A percentile compares a stretch with the other conserved stretches of the same genome.
Evolutionary conservation across 2,329 filamentous ascomycete genomes (phyloP).

Genomic region (Penicillium olsonii): DNA sequence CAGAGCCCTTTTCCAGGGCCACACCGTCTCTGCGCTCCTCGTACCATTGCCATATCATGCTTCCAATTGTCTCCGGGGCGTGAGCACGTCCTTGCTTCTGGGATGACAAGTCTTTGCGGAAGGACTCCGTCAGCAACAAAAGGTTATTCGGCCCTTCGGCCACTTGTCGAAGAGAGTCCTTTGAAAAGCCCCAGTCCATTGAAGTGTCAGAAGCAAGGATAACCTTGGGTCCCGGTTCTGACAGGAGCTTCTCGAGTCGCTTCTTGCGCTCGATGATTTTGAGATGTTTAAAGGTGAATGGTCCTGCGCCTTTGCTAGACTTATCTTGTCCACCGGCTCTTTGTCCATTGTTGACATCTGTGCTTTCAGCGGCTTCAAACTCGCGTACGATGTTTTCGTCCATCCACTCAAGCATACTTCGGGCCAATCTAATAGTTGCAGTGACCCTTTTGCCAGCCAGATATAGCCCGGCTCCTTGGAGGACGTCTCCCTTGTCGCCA

Average conservation of each 20-base stretch:
- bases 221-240: slow-evolving; percentile 61
- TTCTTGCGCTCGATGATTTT: slow-evolving; percentile 79
- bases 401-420: slow-evolving; percentile 99
- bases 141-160: slow-evolving; percentile 78
- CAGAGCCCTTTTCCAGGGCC: slow-evolving; percentile 56
- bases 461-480: slow-evolving; percentile 64
- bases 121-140: slow-evolving; percentile 79
- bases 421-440: slow-evolving; percentile 84
- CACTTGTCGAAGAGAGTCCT: slow-evolving; percentile 72
- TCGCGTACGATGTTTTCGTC: slow-evolving; percentile 92
- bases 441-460: slow-evolving; percentile 83
- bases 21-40: slow-evolving; percentile 67
- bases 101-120: slow-evolving; percentile 30
- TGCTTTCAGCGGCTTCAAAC: slow-evolving; percentile 67
- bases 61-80: slow-evolving; percentile 60
- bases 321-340: slow-evolving; percentile 39
- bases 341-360: slow-evolving; percentile 41
- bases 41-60: slow-evolving; percentile 79
- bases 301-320: slow-evolving; percentile 57
- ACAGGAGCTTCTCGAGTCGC: slow-evolving; percentile 71
- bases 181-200: slow-evolving; percentile 93
- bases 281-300: slow-evolving; percentile 87
- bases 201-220: slow-evolving; percentile 90
- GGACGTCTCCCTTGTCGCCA: slow-evolving; percentile 52
- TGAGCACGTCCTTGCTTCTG: slow-evolving; percentile 10